These are phyloP conservation scores for Aureobasidium sp. DNA, from an alignment of 2,329 filamentous ascomycete genomes.

Conservation along the genomic window DNA sequence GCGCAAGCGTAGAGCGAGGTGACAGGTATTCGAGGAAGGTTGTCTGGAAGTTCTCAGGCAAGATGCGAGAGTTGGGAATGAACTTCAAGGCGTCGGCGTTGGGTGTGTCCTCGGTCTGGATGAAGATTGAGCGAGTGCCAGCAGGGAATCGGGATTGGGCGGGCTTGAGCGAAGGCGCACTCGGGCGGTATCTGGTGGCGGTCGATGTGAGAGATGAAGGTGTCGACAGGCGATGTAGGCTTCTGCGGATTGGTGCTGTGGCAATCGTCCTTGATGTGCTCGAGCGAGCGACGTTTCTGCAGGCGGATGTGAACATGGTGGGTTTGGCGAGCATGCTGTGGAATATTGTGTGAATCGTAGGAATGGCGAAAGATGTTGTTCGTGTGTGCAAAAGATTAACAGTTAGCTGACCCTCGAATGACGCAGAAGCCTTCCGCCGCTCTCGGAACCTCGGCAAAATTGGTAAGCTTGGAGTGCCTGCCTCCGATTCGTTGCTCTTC, in stretches of 20 bases:
- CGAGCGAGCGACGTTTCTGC: not conserved
- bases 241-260: constrained; percentile 2
- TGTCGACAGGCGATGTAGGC: constrained; percentile 6
- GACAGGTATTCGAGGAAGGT: constrained; percentile 88
- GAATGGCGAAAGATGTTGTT: not conserved
- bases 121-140: constrained; percentile 71
- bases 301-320: constrained; percentile 4
- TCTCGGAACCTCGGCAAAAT: constrained; percentile 7
- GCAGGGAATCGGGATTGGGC: not conserved
- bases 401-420: not conserved
- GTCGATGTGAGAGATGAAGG: constrained; percentile 8
- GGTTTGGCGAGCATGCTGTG: not conserved
- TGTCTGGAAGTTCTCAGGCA: constrained; percentile 63
- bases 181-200: constrained; percentile 5
- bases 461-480: not conserved
- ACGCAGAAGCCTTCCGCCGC: not conserved
- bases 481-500: not conserved
- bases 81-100: constrained; percentile 91
- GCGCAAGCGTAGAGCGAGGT: constrained; percentile 77
- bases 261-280: not conserved
- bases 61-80: constrained; percentile 76
- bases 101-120: constrained; percentile 90
- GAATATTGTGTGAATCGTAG: not conserved
- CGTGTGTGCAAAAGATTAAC: not conserved
- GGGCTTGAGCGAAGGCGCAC: not conserved